Percentiles rank a stretch among this genome's conserved stretches.
Evolutionary conservation across 495 filamentous ascomycete genomes (phyloP).

Genomic region (Trichoderma erinaceum): DNA sequence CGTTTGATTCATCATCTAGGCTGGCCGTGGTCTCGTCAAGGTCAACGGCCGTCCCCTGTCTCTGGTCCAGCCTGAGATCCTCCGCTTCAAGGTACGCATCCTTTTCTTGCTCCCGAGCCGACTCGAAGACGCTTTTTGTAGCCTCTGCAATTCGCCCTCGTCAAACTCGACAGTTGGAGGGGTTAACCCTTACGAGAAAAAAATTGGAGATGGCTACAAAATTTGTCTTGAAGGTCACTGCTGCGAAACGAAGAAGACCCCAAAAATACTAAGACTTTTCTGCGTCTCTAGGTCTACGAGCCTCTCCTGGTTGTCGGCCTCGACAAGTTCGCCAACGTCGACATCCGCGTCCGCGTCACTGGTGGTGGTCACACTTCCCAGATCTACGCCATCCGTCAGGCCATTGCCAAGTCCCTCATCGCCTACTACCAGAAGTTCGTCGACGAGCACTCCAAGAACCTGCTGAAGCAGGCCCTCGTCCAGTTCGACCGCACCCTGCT

Average conservation of each 20-base stretch:
- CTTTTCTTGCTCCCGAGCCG: conserved; percentile 15
- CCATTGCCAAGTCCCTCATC: conserved; percentile 95
- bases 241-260: neutral
- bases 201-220: conserved; percentile 2
- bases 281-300: conserved; percentile 75
- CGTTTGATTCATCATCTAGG: conserved; percentile 41
- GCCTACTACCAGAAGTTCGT: conserved; percentile 99
- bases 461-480: conserved; percentile 88
- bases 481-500: conserved; percentile 95
- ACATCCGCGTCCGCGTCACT: conserved; percentile 93
- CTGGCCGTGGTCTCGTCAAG: conserved; percentile 91
- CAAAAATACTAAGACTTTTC: neutral
- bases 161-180: neutral
- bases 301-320: conserved; percentile 91
- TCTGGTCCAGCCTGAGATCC: conserved; percentile 91
- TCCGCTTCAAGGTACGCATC: conserved; percentile 79
- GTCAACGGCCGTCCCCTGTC: conserved; percentile 95
- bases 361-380: conserved; percentile 97
- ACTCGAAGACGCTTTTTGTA: neutral
- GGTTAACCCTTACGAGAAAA: neutral
- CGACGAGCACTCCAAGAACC: conserved; percentile 99
- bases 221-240: neutral
- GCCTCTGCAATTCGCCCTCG: neutral
- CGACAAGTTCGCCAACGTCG: conserved; percentile 93
- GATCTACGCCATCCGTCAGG: conserved; percentile 97